phyloP scores from a whole-genome alignment of 768 basidiomycete species.

The Kondoa malvinella region DNA sequence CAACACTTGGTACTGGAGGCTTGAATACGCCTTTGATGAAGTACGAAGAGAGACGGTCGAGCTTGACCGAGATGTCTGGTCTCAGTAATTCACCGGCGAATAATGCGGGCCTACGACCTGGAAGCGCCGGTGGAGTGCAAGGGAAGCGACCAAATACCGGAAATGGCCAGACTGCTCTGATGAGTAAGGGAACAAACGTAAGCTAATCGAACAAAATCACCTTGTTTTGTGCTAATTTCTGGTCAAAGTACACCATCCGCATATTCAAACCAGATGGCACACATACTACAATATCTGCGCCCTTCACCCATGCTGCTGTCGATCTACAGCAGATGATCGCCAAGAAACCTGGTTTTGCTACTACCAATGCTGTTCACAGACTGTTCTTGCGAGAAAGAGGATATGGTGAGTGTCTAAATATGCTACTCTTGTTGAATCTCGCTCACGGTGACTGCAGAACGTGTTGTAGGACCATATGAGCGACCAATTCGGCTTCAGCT shows the following conservation, averaged over 20 bases:
- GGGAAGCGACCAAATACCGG: slow-evolving; percentile 7
- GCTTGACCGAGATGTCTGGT: background rate
- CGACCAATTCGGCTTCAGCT: slow-evolving; percentile 68
- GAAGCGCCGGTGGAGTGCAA: background rate
- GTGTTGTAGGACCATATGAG: slow-evolving; percentile 63
- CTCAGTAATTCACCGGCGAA: background rate
- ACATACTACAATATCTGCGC: slow-evolving; percentile 15
- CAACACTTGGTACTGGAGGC: background rate
- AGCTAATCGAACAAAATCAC: background rate
- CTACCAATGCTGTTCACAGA: slow-evolving; percentile 9
- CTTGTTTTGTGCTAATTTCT: background rate
- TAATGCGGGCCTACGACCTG: background rate
- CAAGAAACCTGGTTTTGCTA: slow-evolving; percentile 15
- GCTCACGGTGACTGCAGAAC: slow-evolving; percentile 41
- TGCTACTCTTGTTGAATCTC: slow-evolving; percentile 32
- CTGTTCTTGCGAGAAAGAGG: slow-evolving; percentile 29
- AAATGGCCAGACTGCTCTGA: background rate
- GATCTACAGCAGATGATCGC: slow-evolving; percentile 10
- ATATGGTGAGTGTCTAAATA: slow-evolving; percentile 32
- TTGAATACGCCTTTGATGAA: background rate
- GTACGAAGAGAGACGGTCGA: background rate
- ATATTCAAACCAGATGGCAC: slow-evolving; percentile 16
- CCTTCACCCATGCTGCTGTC: slow-evolving; percentile 12
- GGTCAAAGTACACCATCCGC: slow-evolving; percentile 7
- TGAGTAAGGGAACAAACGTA: slow-evolving; percentile 1